Conservation (phyloP, 805 yeast genomes). For the Cyberlindnera bimundalis region DNA sequence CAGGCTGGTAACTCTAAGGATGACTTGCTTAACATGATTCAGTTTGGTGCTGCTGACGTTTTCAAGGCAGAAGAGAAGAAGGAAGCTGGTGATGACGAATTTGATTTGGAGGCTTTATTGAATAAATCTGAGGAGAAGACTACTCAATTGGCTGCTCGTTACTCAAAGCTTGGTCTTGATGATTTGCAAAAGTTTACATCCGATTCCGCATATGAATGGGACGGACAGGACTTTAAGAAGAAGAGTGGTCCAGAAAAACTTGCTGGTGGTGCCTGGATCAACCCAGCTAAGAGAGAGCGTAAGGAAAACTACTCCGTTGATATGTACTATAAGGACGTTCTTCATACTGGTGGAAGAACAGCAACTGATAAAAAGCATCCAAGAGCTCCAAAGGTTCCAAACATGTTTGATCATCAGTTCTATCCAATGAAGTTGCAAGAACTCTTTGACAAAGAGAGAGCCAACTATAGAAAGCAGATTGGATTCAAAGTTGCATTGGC, state of each 20-base stretch:
- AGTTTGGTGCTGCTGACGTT: conserved; percentile 73
- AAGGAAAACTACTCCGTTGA: conserved; percentile 86
- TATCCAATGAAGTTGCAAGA: conserved; percentile 74
- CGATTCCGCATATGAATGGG: conserved; percentile 82
- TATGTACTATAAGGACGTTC: conserved; percentile 76
- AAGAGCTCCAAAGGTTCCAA: conserved; percentile 79
- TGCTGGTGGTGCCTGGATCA: conserved; percentile 66
- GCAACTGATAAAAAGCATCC: conserved; percentile 51
- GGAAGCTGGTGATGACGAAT: conserved; percentile 38
- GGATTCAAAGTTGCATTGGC: conserved; percentile 62
- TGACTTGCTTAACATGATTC: conserved; percentile 77
- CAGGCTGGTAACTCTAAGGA: conserved; percentile 52
- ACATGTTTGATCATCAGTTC: conserved; percentile 87
- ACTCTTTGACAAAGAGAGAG: conserved; percentile 76
- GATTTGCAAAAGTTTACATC: conserved; percentile 75
- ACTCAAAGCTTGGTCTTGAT: conserved; percentile 65
- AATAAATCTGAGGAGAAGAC: conserved; percentile 63
- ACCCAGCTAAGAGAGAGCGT: conserved; percentile 81
- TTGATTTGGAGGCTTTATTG: conserved; percentile 60
- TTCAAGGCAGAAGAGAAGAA: conserved; percentile 31
- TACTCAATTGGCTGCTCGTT: conserved; percentile 55
- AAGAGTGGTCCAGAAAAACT: conserved; percentile 44
- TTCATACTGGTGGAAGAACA: conserved; percentile 67
- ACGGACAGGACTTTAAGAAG: conserved; percentile 77
- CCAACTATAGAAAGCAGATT: conserved; percentile 66